phyloP scores from a whole-genome alignment of 2,329 filamentous ascomycete species.

The Fragosphaeria purpurea region DNA sequence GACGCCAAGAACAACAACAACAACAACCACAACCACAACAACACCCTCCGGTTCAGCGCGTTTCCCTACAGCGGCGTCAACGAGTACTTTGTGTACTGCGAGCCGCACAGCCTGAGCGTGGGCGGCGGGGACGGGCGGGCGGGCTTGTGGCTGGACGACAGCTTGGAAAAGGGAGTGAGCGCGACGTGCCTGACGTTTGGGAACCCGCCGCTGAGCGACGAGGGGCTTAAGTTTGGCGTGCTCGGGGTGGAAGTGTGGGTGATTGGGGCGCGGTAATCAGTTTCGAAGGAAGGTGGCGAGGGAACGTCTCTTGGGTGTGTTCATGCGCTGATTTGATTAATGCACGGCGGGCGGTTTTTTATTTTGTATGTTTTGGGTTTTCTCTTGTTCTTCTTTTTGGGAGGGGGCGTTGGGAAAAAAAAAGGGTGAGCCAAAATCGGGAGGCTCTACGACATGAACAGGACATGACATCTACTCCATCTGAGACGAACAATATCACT shows the following conservation, averaged over 20 bases:
- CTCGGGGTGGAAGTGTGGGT: constrained; percentile 91
- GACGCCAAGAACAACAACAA: neutral
- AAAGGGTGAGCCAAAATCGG: too few species aligned
- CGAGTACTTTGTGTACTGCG: constrained; percentile 93
- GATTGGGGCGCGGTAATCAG: constrained; percentile 43
- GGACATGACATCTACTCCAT: too few species aligned
- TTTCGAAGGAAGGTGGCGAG: neutral
- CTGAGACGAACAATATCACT: too few species aligned
- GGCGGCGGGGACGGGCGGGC: constrained; percentile 85
- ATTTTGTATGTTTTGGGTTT: too few species aligned
- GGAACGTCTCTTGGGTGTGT: neutral
- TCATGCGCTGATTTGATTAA: neutral
- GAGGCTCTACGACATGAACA: too few species aligned
- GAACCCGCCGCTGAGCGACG: constrained; percentile 87
- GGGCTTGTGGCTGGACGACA: constrained; percentile 86
- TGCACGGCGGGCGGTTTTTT: too few species aligned
- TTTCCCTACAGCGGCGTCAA: constrained; percentile 95
- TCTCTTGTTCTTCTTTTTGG: too few species aligned
- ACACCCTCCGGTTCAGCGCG: constrained; percentile 72
- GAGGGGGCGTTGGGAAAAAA: too few species aligned
- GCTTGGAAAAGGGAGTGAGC: constrained; percentile 74
- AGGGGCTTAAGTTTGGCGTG: constrained; percentile 84
- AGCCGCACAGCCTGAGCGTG: constrained; percentile 72
- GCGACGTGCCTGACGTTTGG: constrained; percentile 82
- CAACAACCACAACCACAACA: constrained; percentile 11